Percentiles rank a stretch among this genome's conserved stretches.
phyloP scores from a whole-genome alignment of 1,284 basidiomycete species.

The Inonotus hispidus region DNA sequence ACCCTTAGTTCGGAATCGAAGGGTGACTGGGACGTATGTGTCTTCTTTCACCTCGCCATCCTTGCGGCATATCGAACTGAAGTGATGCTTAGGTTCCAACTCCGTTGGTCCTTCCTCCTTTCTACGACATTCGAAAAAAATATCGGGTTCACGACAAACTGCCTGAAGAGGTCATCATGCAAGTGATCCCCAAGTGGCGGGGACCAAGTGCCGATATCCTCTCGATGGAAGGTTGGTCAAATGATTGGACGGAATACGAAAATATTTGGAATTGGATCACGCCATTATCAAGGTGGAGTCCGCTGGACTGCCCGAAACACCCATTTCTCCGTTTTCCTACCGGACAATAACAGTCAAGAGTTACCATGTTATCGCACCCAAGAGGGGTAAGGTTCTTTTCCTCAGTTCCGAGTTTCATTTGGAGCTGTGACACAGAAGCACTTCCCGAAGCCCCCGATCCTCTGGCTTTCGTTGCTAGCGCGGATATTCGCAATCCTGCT shows the following conservation, averaged over 20 bases:
- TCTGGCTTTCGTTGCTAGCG: too few species aligned
- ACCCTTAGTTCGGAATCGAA: neutral
- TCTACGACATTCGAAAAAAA: neutral
- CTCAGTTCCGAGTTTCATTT: too few species aligned
- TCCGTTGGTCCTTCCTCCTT: neutral
- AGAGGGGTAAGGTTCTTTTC: too few species aligned
- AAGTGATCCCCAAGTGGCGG: neutral
- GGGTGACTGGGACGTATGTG: neutral
- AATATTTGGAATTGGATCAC: conserved; percentile 2
- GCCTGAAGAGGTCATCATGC: neutral
- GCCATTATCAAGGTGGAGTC: conserved; percentile 5
- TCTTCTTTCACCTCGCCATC: neutral
- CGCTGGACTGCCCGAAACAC: too few species aligned
- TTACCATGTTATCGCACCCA: too few species aligned
- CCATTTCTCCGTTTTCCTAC: too few species aligned
- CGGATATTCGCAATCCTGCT: too few species aligned
- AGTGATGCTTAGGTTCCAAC: neutral
- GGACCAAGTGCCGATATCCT: neutral
- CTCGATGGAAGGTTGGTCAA: conserved; percentile 5
- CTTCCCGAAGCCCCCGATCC: too few species aligned
- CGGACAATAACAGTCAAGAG: too few species aligned
- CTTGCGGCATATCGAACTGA: neutral
- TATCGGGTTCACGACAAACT: neutral
- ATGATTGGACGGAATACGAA: conserved; percentile 3
- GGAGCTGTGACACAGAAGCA: too few species aligned